Base-by-base conservation (phyloP, 2,329 filamentous ascomycete species). In the Aspergillus versicolor region DNA sequence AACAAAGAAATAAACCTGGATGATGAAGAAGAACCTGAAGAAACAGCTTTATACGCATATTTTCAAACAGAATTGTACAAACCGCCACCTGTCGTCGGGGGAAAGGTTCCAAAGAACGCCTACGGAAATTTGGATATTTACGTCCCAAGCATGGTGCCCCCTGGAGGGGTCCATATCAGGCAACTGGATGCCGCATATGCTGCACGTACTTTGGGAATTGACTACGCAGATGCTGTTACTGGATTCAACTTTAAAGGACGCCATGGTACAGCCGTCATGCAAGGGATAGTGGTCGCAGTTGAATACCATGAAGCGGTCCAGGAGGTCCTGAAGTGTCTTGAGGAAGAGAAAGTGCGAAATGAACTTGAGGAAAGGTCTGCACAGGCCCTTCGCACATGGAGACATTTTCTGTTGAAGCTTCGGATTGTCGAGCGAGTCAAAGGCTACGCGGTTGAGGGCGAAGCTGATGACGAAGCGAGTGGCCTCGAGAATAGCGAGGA, bases 201-300 rank as follows among this genome's bases (percentile, higher is more conserved):
- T 1, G 91, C 92, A 0, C 85, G 83, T 56, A 76, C 92, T 1
- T 73, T 97, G 1, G 87, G 87, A 0, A 82, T 97, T 17, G 92
- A 97, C 74, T 96, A 89, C 71, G 91, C 91, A 2, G 91, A 93
- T 32, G 94, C 94, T 0, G 85, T 99, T 5, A 94, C 88, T 0
- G 93, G 93, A 0, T 99, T 97, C 67, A 82, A 88, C 38, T 99
- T 97, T 76, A 88, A 86, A 68, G 92, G 92, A 1, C 85, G 91
- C 3, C 87, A 91, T 55, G 93, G 93, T 15, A 97, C 91, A 2
- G 92, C 94, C 1, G 82, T 97, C 3, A 76, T 94, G 2, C 83
- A 85, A 38, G 94, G 94, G 2, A 83, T 88, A 1, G 86, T 99
- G 0, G 85, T 96, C 1, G 88, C 92, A 0, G 70, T 75, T 15